Evolutionary conservation across 1,284 basidiomycete species (phyloP).

Genomic region (Amanita bisporigera): DNA sequence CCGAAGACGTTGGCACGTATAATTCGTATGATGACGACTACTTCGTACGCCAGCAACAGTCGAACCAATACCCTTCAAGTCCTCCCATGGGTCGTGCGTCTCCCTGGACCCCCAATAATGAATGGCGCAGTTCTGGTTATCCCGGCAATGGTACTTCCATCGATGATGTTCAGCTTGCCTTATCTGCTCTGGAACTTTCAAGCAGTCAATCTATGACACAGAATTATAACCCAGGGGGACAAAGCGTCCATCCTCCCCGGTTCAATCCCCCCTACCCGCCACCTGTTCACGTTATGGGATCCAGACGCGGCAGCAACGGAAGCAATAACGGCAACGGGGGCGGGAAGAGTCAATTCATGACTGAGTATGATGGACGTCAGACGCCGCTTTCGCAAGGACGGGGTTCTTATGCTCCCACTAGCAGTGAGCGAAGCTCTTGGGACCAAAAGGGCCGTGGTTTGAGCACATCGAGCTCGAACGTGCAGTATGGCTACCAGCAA

Average conservation of each 20-base stretch:
- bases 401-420: constrained; percentile 16
- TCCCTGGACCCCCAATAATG: constrained; percentile 65
- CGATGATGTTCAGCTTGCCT: constrained; percentile 76
- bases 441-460: constrained; percentile 67
- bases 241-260: constrained; percentile 65
- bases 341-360: constrained; percentile 50
- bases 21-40: constrained; percentile 62
- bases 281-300: constrained; percentile 47
- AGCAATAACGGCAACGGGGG: constrained; percentile 42
- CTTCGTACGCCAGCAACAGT: constrained; percentile 45
- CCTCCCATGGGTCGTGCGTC: constrained; percentile 62
- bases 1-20: constrained; percentile 46
- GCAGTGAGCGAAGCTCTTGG: constrained; percentile 46
- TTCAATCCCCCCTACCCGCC: constrained; percentile 64
- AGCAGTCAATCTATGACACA: constrained; percentile 35
- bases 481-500: constrained; percentile 67
- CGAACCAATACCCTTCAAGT: constrained; percentile 61
- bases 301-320: constrained; percentile 46
- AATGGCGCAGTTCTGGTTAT: constrained; percentile 60
- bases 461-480: constrained; percentile 67
- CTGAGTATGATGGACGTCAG: constrained; percentile 68
- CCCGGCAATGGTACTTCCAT: constrained; percentile 50
- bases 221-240: constrained; percentile 41
- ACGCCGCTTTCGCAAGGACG: constrained; percentile 48
- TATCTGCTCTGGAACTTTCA: constrained; percentile 67